Evolutionary conservation across 208 protist genomes (phyloP).

Genomic region (Acanthamoeba divionensis): DNA sequence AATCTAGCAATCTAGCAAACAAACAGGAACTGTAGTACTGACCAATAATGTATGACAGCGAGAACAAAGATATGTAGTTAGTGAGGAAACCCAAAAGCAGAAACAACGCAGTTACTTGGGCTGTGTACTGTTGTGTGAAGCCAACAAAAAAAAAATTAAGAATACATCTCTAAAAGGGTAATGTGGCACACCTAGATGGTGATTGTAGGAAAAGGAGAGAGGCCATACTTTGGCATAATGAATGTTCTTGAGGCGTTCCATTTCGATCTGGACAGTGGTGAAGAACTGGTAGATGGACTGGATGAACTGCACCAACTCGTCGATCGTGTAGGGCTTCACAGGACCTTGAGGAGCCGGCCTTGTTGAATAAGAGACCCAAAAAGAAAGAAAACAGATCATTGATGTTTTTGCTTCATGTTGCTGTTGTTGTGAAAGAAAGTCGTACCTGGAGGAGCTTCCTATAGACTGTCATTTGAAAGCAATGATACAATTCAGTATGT

Average conservation of each 20-base stretch:
- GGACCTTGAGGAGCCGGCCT: background rate
- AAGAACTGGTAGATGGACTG: background rate
- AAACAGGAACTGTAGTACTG: background rate
- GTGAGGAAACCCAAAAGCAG: background rate
- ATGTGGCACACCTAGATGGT: background rate
- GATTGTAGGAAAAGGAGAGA: background rate
- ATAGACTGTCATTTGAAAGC: background rate
- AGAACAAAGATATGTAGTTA: background rate
- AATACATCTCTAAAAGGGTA: background rate
- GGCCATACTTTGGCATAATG: background rate
- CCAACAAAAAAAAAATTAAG: background rate
- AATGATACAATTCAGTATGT: background rate
- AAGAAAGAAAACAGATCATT: background rate
- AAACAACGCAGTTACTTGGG: background rate
- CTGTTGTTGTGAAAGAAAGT: background rate
- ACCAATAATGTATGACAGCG: background rate
- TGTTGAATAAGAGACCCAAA: background rate
- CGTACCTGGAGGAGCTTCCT: background rate
- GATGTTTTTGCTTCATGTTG: background rate
- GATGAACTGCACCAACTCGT: background rate
- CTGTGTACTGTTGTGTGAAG: background rate
- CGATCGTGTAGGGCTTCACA: background rate
- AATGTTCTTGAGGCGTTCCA: conserved; percentile 12
- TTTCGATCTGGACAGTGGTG: background rate
- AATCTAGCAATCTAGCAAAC: background rate